Conservation (phyloP, 305 asterid genomes). For the Rubia balearica region DNA sequence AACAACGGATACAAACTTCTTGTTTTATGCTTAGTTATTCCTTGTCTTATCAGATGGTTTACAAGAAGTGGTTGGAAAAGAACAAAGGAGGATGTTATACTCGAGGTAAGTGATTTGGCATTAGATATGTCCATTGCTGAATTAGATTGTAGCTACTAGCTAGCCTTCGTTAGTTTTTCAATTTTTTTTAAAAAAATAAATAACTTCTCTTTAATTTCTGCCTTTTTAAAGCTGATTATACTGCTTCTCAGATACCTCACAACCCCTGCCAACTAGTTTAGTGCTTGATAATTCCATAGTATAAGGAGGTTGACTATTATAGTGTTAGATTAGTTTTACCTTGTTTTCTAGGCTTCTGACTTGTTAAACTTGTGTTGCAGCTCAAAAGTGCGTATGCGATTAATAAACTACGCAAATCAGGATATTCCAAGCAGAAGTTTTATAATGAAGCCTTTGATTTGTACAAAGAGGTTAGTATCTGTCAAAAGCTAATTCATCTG, state of each 20-base stretch:
- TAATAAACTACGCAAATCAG: slow-evolving; percentile 67
- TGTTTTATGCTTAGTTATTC: slow-evolving; percentile 10
- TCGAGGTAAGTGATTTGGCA: slow-evolving; percentile 45
- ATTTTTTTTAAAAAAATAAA: not conserved
- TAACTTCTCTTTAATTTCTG: not conserved
- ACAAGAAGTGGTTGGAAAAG: slow-evolving; percentile 85
- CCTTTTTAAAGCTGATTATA: not conserved
- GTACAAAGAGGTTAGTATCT: slow-evolving; percentile 72
- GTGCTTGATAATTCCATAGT: not conserved
- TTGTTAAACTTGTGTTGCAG: slow-evolving; percentile 40
- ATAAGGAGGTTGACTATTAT: not conserved
- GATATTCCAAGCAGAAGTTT: slow-evolving; percentile 73
- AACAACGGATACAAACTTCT: not conserved
- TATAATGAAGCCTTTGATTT: slow-evolving; percentile 62
- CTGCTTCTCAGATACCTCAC: not conserved
- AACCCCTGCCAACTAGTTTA: not conserved
- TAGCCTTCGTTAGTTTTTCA: not conserved
- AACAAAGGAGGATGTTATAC: slow-evolving; percentile 65
- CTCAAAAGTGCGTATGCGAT: slow-evolving; percentile 84
- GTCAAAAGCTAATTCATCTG: slow-evolving; percentile 6
- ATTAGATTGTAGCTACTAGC: slow-evolving; percentile 15
- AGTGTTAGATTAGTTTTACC: not conserved
- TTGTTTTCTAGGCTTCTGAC: slow-evolving; percentile 3
- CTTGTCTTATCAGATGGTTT: slow-evolving; percentile 63
- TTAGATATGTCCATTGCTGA: slow-evolving; percentile 7